Base-by-base conservation (phyloP, 2,329 filamentous ascomycete genomes). In the Paecilomyces sp. region DNA sequence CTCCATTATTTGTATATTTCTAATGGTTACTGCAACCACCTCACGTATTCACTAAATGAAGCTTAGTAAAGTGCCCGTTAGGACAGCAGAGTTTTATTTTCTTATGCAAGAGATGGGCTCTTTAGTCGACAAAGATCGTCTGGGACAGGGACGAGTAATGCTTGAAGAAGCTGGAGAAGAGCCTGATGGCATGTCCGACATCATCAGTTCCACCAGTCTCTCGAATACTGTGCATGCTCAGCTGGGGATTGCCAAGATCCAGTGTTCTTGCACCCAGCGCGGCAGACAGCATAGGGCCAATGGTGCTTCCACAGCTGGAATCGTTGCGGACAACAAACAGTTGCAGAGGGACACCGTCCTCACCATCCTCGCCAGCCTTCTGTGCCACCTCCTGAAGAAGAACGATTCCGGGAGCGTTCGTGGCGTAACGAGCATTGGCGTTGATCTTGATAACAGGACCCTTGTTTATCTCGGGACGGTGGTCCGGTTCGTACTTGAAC, bases 381-480 rank as follows among this genome's bases (percentile, higher is more conserved):
- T 82, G 80, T 1, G 94, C 94, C 51, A 89, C 87, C 79, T 97
- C 92, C 76, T 97, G 90, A 11, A 99, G 76, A 34, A 99, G 81
- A 7, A 96, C 93, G 66, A 97, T 96, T 36, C 94, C 94, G 1
- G 94, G 94, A 0, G 91, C 91, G 80, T 97, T 97, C 58, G 94
- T 99, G 31, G 93, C 92, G 77, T 99, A 99, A 63, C 92, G 88
- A 67, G 94, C 91, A 75, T 97, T 99, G 63, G 94, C 94, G 73
- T 99, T 99, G 81, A 99, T 84, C 80, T 99, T 99, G 81, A 99
- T 92, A 54, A 97, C 93, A 3, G 91, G 91, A 57, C 94, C 94
- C 75, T 91, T 90, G 83, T 99, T 99, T 84, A 99, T 95, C 76
- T 92, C 88, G 4, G 94, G 94, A 65, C 90, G 86, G 78, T 99